Percentiles rank a stretch among this genome's conserved stretches.
phyloP scores from a whole-genome alignment of 2,329 filamentous ascomycete species.

The Alternaria infectoria region DNA sequence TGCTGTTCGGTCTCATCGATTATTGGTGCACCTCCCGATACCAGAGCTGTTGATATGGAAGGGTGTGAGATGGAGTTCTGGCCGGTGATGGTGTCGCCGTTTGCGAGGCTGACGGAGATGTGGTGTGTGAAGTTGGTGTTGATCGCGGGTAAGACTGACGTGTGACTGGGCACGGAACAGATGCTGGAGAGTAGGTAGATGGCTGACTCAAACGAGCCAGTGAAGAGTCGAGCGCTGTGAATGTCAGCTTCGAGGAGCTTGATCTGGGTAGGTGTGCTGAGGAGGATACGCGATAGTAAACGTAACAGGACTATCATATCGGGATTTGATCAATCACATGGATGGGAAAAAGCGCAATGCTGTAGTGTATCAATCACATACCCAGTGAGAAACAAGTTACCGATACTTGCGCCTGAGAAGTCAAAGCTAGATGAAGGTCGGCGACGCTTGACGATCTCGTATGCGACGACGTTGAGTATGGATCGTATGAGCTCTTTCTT shows the following conservation, averaged over 20 bases:
- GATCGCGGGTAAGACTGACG: slow-evolving; percentile 85
- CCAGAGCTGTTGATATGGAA: slow-evolving; percentile 35
- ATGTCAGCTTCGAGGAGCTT: slow-evolving; percentile 8
- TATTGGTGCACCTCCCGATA: slow-evolving; percentile 20
- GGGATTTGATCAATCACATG: not conserved
- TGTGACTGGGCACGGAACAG: slow-evolving; percentile 77
- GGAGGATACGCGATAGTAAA: not conserved
- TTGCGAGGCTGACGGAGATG: slow-evolving; percentile 80
- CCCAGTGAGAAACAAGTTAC: slow-evolving; percentile 60
- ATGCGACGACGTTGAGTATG: slow-evolving; percentile 58
- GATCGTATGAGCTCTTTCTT: slow-evolving; percentile 61
- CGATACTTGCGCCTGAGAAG: slow-evolving; percentile 58
- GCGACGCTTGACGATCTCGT: slow-evolving; percentile 57
- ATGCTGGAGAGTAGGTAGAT: slow-evolving; percentile 90
- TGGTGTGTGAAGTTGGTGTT: slow-evolving; percentile 96
- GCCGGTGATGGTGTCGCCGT: slow-evolving; percentile 81
- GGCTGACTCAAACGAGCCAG: slow-evolving; percentile 88
- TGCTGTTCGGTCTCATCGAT: slow-evolving; percentile 59
- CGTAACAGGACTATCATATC: not conserved
- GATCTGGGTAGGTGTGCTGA: not conserved
- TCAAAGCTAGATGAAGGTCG: slow-evolving; percentile 57
- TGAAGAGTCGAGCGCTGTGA: slow-evolving; percentile 80
- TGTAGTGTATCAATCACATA: slow-evolving; percentile 31
- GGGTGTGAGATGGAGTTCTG: slow-evolving; percentile 69
- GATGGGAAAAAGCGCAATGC: not conserved